These are phyloP conservation scores for Chaetomium sp. DNA, from an alignment of 2,329 filamentous ascomycete genomes.

Conservation along the genomic window DNA sequence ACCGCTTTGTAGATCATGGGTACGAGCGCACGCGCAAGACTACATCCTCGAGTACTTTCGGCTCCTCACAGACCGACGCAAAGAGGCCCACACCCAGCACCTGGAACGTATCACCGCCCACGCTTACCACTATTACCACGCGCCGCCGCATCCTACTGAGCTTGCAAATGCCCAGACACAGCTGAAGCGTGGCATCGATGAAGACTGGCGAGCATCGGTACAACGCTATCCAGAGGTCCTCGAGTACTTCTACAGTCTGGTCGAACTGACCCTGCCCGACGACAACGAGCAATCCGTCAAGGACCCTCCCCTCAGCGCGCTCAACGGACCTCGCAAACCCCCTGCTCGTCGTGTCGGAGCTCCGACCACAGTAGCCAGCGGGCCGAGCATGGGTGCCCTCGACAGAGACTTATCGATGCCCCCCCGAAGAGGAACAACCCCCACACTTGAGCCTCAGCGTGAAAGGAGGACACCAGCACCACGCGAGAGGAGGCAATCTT, in stretches of 20 bases:
- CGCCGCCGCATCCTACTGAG: conserved; percentile 53
- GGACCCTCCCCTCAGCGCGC: conserved; percentile 52
- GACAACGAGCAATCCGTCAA: conserved; percentile 55
- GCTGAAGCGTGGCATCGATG: conserved; percentile 68
- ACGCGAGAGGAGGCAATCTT: conserved; percentile 23
- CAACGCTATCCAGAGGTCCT: conserved; percentile 75
- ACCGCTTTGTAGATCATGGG: conserved; percentile 48
- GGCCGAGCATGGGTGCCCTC: conserved; percentile 27
- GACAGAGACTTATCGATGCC: conserved; percentile 25
- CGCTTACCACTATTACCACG: conserved; percentile 52
- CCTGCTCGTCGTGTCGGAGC: conserved; percentile 34
- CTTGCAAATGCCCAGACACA: conserved; percentile 57
- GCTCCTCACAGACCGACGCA: conserved; percentile 54
- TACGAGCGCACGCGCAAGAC: conserved; percentile 58
- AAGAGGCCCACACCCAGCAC: conserved; percentile 48
- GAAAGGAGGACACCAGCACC: conserved; percentile 36
- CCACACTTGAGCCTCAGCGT: conserved; percentile 28
- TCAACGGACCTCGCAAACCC: conserved; percentile 42
- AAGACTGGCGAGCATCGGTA: conserved; percentile 71
- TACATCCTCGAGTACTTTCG: conserved; percentile 62
- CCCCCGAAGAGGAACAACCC: conserved; percentile 34
- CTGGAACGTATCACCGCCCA: conserved; percentile 50
- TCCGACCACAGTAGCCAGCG: conserved; percentile 33
- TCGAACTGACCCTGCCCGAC: conserved; percentile 57
- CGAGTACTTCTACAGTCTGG: conserved; percentile 70